These are phyloP conservation scores for Penicillium sp. DNA, from an alignment of 2,329 filamentous ascomycete species.

Conservation along the genomic window DNA sequence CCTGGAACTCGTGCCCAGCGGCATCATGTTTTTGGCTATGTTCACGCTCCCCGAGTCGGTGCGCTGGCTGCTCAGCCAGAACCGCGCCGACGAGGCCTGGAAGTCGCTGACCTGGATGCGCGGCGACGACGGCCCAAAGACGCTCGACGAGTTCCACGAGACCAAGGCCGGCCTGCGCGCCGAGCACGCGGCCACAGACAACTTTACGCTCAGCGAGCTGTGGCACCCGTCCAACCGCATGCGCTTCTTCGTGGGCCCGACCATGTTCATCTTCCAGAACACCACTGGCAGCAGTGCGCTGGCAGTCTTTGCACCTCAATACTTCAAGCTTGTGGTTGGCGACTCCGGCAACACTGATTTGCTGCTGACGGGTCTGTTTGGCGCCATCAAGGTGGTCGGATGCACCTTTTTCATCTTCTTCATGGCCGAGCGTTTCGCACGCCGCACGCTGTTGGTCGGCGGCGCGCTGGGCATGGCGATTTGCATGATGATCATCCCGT, in stretches of 20 bases:
- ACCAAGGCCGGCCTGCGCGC: slow-evolving; percentile 44
- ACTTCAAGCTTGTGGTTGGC: slow-evolving; percentile 48
- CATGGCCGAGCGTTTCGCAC: slow-evolving; percentile 45
- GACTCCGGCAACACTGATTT: slow-evolving; percentile 37
- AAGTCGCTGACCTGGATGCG: slow-evolving; percentile 46
- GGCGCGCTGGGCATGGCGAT: slow-evolving; percentile 39
- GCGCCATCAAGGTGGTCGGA: slow-evolving; percentile 47
- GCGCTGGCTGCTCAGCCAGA: slow-evolving; percentile 6
- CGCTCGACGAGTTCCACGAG: slow-evolving; percentile 45
- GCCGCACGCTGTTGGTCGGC: slow-evolving; percentile 46
- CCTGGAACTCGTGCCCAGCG: neutral
- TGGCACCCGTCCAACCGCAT: slow-evolving; percentile 42
- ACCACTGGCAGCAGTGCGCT: slow-evolving; percentile 49
- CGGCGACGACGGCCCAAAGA: slow-evolving; percentile 34
- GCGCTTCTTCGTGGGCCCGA: slow-evolving; percentile 38
- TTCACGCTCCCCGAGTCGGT: slow-evolving; percentile 9
- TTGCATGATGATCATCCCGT: slow-evolving; percentile 43
- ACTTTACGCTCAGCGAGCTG: slow-evolving; percentile 40
- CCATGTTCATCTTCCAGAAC: slow-evolving; percentile 47
- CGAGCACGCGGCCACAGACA: slow-evolving; percentile 40
- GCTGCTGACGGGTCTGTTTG: slow-evolving; percentile 48
- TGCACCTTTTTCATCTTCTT: slow-evolving; percentile 47
- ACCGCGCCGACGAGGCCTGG: slow-evolving; percentile 9
- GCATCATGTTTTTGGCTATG: slow-evolving; percentile 1
- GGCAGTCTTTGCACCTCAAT: slow-evolving; percentile 50